Conservation (phyloP, 1,284 basidiomycete species). For the Mycosarcoma mackinlayi region DNA sequence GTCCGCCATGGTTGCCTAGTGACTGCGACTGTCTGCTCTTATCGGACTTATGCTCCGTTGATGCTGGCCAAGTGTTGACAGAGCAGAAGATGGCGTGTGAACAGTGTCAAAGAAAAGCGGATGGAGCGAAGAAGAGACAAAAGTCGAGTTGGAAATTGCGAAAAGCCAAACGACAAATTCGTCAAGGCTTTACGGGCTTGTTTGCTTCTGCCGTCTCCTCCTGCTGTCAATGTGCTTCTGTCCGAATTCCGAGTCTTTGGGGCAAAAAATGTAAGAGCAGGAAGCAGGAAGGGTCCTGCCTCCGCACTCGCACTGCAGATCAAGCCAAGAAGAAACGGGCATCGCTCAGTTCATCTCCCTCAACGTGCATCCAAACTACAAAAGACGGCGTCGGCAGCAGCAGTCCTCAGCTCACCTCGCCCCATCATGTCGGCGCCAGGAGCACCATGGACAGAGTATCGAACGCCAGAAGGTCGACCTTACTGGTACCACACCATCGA, state of each 20-base stretch:
- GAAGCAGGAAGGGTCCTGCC: not conserved
- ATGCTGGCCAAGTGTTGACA: too few relatives aligned
- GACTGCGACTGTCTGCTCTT: too few relatives aligned
- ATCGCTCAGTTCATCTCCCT: not conserved
- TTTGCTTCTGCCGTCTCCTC: not conserved
- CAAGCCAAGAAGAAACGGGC: not conserved
- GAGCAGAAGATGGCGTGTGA: not conserved
- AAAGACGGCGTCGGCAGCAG: too few relatives aligned
- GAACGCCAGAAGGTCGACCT: constrained; percentile 56
- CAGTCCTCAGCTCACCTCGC: not conserved
- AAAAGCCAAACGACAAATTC: constrained; percentile 8
- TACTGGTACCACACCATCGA: constrained; percentile 66
- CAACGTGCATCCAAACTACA: too few relatives aligned
- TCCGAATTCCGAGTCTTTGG: not conserved
- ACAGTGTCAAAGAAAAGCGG: constrained; percentile 1
- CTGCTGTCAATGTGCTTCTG: not conserved
- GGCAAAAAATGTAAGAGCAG: too few relatives aligned
- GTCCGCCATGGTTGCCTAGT: constrained; percentile 29
- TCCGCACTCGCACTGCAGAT: not conserved
- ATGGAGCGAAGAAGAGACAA: constrained; percentile 1
- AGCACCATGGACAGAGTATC: constrained; percentile 57
- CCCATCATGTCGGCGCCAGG: constrained; percentile 24
- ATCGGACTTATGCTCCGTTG: not conserved
- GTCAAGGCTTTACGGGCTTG: not conserved
- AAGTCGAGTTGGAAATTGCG: not conserved